These are phyloP conservation scores for Haplosporangium gracile DNA, from an alignment of 192 early-diverging fungal genomes.

Conservation along the genomic window DNA sequence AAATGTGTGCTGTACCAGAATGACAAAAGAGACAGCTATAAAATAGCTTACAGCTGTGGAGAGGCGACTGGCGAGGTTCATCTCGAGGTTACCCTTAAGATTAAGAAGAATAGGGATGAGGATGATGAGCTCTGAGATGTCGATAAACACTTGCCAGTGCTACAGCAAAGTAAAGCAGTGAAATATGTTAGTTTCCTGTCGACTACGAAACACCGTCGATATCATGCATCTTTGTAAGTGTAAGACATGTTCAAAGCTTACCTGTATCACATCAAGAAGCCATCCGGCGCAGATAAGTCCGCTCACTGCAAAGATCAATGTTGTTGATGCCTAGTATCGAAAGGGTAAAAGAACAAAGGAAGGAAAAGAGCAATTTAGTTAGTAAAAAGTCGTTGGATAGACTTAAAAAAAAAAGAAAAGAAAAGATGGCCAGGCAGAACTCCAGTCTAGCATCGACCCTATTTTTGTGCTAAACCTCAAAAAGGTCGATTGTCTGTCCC, in stretches of 20 bases:
- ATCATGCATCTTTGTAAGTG: neutral
- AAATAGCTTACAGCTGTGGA: conserved; percentile 74
- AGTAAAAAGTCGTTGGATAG: neutral
- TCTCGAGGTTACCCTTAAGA: conserved; percentile 93
- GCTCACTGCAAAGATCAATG: conserved; percentile 76
- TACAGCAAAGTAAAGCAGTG: conserved; percentile 39
- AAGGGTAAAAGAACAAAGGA: neutral
- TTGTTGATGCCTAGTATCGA: conserved; percentile 43
- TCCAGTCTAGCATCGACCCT: neutral
- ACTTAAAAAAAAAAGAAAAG: neutral
- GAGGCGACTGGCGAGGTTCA: conserved; percentile 90
- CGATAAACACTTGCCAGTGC: conserved; percentile 76
- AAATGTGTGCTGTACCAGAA: neutral
- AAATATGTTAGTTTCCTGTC: neutral
- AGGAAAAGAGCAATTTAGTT: neutral
- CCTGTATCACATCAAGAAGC: conserved; percentile 75
- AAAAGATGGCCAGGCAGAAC: neutral
- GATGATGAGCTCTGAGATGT: conserved; percentile 83
- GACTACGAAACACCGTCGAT: neutral
- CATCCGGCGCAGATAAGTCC: conserved; percentile 80
- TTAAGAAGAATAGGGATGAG: conserved; percentile 89
- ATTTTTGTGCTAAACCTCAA: neutral
- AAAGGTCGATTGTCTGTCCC: neutral
- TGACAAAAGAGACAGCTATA: neutral
- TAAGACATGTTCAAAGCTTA: conserved; percentile 23